Base-by-base conservation (phyloP, 148 eudicot genomes). In the Camellia lanceoleosa region DNA sequence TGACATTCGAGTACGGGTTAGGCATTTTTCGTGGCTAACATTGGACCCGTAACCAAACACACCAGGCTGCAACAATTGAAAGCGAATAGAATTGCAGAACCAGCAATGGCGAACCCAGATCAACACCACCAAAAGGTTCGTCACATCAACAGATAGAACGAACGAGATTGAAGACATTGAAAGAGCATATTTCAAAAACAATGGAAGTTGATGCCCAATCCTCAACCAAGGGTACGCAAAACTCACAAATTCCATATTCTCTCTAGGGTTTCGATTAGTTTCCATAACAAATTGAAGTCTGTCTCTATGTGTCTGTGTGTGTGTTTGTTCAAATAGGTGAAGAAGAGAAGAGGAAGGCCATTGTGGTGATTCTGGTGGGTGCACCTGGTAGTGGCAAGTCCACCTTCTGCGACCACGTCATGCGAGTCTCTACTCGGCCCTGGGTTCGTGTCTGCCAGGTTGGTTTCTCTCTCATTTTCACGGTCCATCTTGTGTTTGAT, bases 381-480 rank as follows among this genome's bases (percentile, higher is more conserved):
- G 86, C 91, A 66, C 99, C 99, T 0, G 99, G 98, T 18, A 93
- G 99, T 81, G 99, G 99, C 74, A 96, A 96, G 86, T 96, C 99
- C 63, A 93, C 99, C 64, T 96, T 93, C 83, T 96, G 97, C 30
- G 91, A 93, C 18, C 77, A 74, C 44, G 93, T 96, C 71, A 86
- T 87, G 86, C 64, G 70, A 9, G 79, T 82, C 54, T 89, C 98
- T 3, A 76, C 88, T 77, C 92, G 97, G 47, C 81, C 92, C 5
- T 96, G 99, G 99, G 82, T 75, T 70, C 99, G 99, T 73, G 86
- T 96, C 74, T 96, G 99, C 73, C 99, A 96, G 98, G 99, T 95
- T 59, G 0, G 3, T 73, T 82, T 73, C 85, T 75, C 74, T 67
- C 58, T 85, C 30, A 79, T 19, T 69, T 30, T 67, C 67, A 52